Percentiles rank a stretch among this genome's conserved stretches.
Evolutionary conservation across 2,329 filamentous ascomycete species (phyloP).

Genomic region (Diaporthe destruens): DNA sequence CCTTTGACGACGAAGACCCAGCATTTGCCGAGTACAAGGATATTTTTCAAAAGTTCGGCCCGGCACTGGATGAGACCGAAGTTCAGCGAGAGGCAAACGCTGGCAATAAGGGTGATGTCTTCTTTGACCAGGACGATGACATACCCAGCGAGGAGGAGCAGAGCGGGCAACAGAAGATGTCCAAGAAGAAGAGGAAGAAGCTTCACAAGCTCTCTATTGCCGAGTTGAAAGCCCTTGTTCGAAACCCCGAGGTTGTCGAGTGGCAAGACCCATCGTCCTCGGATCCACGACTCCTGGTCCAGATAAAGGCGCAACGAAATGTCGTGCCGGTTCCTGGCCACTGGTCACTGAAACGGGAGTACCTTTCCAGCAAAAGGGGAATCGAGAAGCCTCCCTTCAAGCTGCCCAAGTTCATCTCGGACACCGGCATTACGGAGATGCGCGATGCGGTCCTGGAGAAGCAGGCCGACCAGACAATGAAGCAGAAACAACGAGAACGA

Average conservation of each 20-base stretch:
- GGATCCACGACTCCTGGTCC: conserved; percentile 88
- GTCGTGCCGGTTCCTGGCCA: conserved; percentile 94
- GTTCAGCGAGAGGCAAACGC: conserved; percentile 73
- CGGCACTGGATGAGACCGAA: conserved; percentile 72
- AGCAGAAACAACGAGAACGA: conserved; percentile 94
- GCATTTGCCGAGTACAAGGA: conserved; percentile 86
- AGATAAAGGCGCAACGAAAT: conserved; percentile 95
- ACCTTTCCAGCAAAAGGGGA: conserved; percentile 95
- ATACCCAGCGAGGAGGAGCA: conserved; percentile 89
- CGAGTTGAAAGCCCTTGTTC: conserved; percentile 92
- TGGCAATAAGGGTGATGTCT: conserved; percentile 86
- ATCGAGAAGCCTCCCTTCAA: conserved; percentile 96
- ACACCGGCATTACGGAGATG: conserved; percentile 98
- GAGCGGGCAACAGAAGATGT: conserved; percentile 76
- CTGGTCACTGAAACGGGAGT: conserved; percentile 97
- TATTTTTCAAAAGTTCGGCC: conserved; percentile 84
- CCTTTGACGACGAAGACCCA: conserved; percentile 76
- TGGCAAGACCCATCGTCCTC: conserved; percentile 96
- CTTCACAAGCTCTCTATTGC: conserved; percentile 94
- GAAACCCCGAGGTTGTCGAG: conserved; percentile 93
- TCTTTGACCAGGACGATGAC: conserved; percentile 85
- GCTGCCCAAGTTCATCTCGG: conserved; percentile 95
- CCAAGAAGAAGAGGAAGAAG: conserved; percentile 95
- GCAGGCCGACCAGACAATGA: conserved; percentile 89
- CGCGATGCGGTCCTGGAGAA: conserved; percentile 96